Conservation (phyloP, 2,329 filamentous ascomycete genomes). For the Lanzia echinophila region DNA sequence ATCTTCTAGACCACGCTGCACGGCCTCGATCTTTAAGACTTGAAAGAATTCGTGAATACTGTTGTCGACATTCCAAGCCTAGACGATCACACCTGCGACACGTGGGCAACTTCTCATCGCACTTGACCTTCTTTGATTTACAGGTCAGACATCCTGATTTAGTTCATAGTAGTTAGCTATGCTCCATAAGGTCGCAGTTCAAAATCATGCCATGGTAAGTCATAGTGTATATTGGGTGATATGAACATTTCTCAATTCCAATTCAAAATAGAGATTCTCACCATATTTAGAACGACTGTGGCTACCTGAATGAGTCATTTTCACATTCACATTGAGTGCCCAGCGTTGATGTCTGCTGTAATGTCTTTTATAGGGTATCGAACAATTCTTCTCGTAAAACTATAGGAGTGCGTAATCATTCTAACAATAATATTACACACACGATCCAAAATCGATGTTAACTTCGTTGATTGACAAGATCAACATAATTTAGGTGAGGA, state of each 20-base stretch:
- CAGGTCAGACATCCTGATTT: conserved; percentile 11
- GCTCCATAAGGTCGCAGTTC: background rate
- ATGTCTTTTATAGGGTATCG: too few relatives aligned
- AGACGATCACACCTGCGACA: conserved; percentile 15
- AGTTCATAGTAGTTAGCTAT: background rate
- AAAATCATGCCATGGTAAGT: too few relatives aligned
- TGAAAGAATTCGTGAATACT: conserved; percentile 18
- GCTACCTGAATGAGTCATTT: background rate
- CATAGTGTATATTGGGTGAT: background rate
- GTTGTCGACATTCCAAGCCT: conserved; percentile 17
- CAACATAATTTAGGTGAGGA: too few relatives aligned
- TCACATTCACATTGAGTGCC: too few relatives aligned
- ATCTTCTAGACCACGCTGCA: conserved; percentile 21
- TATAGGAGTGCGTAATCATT: too few relatives aligned
- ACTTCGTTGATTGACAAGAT: too few relatives aligned
- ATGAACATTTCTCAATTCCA: background rate
- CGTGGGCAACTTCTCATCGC: conserved; percentile 3
- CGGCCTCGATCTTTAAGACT: conserved; percentile 29
- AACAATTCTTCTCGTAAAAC: too few relatives aligned
- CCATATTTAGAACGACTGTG: conserved; percentile 2
- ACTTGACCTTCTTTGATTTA: conserved; percentile 11
- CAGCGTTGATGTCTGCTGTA: too few relatives aligned
- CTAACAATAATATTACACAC: too few relatives aligned
- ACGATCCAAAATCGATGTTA: too few relatives aligned
- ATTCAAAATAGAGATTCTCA: background rate